Conservation (phyloP, 2,329 filamentous ascomycete species). For the Dactylonectria estremocensis region DNA sequence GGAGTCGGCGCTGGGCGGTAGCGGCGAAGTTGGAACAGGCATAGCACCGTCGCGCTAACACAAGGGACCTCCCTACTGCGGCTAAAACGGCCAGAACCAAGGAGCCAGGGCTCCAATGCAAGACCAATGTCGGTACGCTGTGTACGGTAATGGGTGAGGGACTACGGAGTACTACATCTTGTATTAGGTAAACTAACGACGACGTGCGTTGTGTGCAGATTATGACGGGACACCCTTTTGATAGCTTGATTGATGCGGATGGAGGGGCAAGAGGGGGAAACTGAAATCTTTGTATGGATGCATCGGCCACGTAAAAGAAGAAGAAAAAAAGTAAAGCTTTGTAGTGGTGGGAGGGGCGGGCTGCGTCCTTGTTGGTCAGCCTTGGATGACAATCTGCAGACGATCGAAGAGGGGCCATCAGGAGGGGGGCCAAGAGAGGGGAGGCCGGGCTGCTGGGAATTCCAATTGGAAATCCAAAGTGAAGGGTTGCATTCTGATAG, state of each 20-base stretch:
- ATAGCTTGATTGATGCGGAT: slow-evolving; percentile 5
- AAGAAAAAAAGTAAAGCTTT: background rate
- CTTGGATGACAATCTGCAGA: slow-evolving; percentile 28
- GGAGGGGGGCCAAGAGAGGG: background rate
- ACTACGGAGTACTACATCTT: too few species aligned
- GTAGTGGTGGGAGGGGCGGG: slow-evolving; percentile 21
- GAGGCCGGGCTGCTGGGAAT: slow-evolving; percentile 16
- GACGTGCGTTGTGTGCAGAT: background rate
- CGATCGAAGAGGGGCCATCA: slow-evolving; percentile 17
- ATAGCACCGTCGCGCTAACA: slow-evolving; percentile 1
- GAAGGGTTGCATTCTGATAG: slow-evolving; percentile 7
- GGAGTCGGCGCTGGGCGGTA: slow-evolving; percentile 11
- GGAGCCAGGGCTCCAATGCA: slow-evolving; percentile 5
- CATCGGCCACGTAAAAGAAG: background rate
- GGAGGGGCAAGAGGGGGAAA: background rate
- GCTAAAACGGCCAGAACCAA: slow-evolving; percentile 17
- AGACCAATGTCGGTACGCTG: background rate
- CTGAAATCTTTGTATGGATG: slow-evolving; percentile 9
- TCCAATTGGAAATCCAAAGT: slow-evolving; percentile 6
- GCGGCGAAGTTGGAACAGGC: slow-evolving; percentile 4
- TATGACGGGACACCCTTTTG: slow-evolving; percentile 14
- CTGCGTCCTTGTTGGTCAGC: slow-evolving; percentile 22
- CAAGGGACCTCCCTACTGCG: slow-evolving; percentile 21
- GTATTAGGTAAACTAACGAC: background rate
- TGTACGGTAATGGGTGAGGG: background rate